phyloP scores from a whole-genome alignment of 23 red algal species.

The Agarophyton chilense region DNA sequence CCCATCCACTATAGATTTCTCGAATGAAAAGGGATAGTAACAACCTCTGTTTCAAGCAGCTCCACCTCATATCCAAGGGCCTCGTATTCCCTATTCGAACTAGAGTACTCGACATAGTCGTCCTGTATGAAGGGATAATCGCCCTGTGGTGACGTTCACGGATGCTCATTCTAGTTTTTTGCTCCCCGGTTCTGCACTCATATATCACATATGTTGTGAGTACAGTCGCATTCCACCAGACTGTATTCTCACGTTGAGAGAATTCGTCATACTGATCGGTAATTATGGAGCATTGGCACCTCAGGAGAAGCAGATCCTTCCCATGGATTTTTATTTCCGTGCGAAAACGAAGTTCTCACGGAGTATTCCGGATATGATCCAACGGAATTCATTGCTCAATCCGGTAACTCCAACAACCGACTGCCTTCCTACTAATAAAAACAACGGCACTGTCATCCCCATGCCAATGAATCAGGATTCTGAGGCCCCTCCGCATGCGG shows the following conservation, averaged over 20 bases:
- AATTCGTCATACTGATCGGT: background rate
- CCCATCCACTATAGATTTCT: no score
- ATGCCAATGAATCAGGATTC: background rate
- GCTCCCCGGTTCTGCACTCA: background rate
- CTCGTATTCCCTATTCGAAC: no score
- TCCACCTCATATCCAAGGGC: no score
- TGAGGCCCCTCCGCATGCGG: background rate
- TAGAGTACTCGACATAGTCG: no score
- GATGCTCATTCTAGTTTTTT: no score
- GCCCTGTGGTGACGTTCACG: no score
- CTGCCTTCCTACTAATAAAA: background rate
- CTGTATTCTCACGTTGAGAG: constrained; percentile 10
- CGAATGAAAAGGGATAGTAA: no score
- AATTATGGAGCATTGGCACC: constrained; percentile 18
- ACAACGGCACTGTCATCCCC: background rate
- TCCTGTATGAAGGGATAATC: no score
- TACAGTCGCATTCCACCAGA: background rate
- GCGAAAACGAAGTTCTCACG: no score
- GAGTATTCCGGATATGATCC: no score
- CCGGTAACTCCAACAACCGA: background rate
- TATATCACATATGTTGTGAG: constrained; percentile 28
- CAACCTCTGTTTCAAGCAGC: no score
- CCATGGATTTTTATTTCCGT: no score
- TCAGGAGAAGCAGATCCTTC: background rate
- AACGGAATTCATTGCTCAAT: background rate